Percentiles rank a stretch among this genome's conserved stretches.
These are phyloP conservation scores for Ilyonectria sp. DNA, from an alignment of 2,329 filamentous ascomycete species.

Conservation along the genomic window DNA sequence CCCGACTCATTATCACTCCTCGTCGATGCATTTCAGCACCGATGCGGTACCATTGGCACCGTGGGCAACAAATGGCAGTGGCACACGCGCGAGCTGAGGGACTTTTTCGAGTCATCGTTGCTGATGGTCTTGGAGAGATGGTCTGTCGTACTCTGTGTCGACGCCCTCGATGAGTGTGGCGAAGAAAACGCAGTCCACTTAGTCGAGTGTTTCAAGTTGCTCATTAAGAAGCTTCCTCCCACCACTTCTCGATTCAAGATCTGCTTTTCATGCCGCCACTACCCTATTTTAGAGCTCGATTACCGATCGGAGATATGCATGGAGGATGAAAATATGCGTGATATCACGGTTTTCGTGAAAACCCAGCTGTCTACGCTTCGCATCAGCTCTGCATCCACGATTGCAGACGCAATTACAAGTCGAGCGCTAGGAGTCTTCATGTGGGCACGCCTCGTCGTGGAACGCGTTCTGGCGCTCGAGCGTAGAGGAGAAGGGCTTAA, in stretches of 20 bases:
- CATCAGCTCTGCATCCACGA: no score
- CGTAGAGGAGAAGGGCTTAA: slow-evolving; percentile 9
- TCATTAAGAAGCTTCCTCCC: slow-evolving; percentile 37
- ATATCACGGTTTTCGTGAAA: slow-evolving; percentile 51
- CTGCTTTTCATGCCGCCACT: slow-evolving; percentile 52
- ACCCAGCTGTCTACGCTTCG: slow-evolving; percentile 28
- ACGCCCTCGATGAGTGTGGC: slow-evolving; percentile 55
- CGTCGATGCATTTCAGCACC: slow-evolving; percentile 30
- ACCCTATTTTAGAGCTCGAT: slow-evolving; percentile 46
- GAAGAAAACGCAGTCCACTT: slow-evolving; percentile 42
- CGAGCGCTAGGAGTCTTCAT: slow-evolving; percentile 53
- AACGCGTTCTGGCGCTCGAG: slow-evolving; percentile 33
- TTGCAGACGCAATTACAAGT: slow-evolving; percentile 37
- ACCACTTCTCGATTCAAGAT: slow-evolving; percentile 39
- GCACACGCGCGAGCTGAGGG: slow-evolving; percentile 42
- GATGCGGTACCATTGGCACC: slow-evolving; percentile 23
- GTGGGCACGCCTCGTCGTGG: slow-evolving; percentile 53
- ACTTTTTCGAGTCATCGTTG: slow-evolving; percentile 40
- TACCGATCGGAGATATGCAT: slow-evolving; percentile 45
- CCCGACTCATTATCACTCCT: slow-evolving; percentile 39
- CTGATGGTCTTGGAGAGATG: slow-evolving; percentile 36
- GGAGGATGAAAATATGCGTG: slow-evolving; percentile 50
- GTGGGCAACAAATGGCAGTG: slow-evolving; percentile 47
- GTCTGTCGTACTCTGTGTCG: slow-evolving; percentile 50
- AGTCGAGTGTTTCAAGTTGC: slow-evolving; percentile 31